Base-by-base conservation (phyloP, 2,329 filamentous ascomycete species). In the Fusarium chuoi region DNA sequence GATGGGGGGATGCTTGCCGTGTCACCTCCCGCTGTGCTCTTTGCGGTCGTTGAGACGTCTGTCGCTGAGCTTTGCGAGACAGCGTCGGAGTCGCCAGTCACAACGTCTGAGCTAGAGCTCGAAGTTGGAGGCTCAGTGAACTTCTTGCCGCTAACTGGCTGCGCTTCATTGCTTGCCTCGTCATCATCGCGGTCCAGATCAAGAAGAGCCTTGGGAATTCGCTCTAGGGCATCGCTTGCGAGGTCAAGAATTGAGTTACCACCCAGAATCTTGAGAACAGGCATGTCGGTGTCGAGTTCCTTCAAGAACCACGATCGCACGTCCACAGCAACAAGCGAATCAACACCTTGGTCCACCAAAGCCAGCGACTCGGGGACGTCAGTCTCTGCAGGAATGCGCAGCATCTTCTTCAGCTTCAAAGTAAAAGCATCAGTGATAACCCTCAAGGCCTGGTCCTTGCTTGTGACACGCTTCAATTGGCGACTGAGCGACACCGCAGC, bases 221-320 rank as follows among this genome's bases (percentile, higher is more conserved):
- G 41, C 46, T 61, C 58, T 0, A 61, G n/a, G 3, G 46, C 45
- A 6, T 64, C 62, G 14, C 54, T 64, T 5, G 62, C 52, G 8
- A 71, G 36, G n/a, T 68, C 72, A 6, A 48, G 46, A 5, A 78
- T 41, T 6, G 76, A 72, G 20, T 67, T 70, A 0, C 71, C 73
- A 4, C 66, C 60, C 2, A 79, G 59, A 17, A 82, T 71, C 65
- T 85, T 85, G 7, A 88, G 77, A 3, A 88, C 83, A 0, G 86
- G 84, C 4, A 88, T 81, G 51, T 88, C 84, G 1, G 84, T 78
- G 1, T 83, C 71, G 0, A 79, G 55, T 20, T 85, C 79, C 57
- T 87, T 87, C 30, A 84, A 55, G 70, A 88, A 87, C 87, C 87
- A 89, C 4, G 84, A 79, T 5, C 87, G 82, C 4, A 85, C 84